phyloP scores from a whole-genome alignment of 192 early-diverging fungal species.

The Mycoemilia scoparia region DNA sequence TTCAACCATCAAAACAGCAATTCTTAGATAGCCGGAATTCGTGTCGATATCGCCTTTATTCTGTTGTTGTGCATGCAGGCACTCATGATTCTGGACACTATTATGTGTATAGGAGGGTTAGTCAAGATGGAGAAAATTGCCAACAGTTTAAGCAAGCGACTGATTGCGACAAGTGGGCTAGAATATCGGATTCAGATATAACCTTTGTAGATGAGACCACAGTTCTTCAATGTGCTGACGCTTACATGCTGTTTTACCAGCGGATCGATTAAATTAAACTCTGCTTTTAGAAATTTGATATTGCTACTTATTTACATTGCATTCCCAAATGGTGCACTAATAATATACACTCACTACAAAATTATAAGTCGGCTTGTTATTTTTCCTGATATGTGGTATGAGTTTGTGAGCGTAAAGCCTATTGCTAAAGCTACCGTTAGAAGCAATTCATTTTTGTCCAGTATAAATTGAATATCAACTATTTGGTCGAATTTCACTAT shows the following conservation, averaged over 20 bases:
- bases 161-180: constrained; percentile 32
- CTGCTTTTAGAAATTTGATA: constrained; percentile 1
- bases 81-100: constrained; percentile 81
- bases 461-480: no score
- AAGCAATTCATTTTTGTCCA: no score
- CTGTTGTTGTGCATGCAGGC: constrained; percentile 74
- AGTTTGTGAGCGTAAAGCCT: no score
- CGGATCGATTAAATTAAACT: constrained; percentile 5
- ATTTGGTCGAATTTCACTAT: no score
- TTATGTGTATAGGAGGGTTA: constrained; percentile 58
- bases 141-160: constrained; percentile 1
- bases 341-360: no score
- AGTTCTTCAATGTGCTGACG: constrained; percentile 20
- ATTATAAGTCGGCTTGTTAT: no score
- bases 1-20: constrained; percentile 1
- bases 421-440: no score
- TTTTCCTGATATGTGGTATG: no score
- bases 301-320: no score
- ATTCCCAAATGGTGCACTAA: no score
- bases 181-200: constrained; percentile 37
- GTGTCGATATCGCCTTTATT: constrained; percentile 47
- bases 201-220: constrained; percentile 24
- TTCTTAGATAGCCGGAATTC: constrained; percentile 9
- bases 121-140: background rate
- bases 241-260: constrained; percentile 33